Percentiles rank a stretch among this genome's conserved stretches.
Conservation (phyloP, 1,284 basidiomycete species). For the Butyriboletus appendiculatus region DNA sequence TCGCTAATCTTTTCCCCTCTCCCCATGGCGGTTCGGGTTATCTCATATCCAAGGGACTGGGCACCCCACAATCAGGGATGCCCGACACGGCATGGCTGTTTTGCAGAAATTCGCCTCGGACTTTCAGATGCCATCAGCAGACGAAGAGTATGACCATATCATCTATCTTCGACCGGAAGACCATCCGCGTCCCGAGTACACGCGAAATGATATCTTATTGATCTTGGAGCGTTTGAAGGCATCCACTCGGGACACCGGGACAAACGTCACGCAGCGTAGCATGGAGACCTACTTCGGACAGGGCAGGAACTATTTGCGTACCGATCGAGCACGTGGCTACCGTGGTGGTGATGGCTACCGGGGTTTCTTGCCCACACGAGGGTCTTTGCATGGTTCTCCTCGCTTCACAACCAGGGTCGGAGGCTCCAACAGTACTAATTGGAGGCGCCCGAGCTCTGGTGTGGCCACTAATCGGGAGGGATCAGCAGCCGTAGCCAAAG, state of each 20-base stretch:
- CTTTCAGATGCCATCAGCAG: slow-evolving; percentile 50
- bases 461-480: slow-evolving; percentile 13
- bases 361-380: slow-evolving; percentile 10
- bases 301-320: slow-evolving; percentile 11
- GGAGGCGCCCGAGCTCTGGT: slow-evolving; percentile 20
- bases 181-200: slow-evolving; percentile 48
- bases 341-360: slow-evolving; percentile 17
- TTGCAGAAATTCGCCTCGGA: slow-evolving; percentile 61
- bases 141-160: slow-evolving; percentile 64
- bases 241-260: slow-evolving; percentile 25
- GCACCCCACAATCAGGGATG: slow-evolving; percentile 69
- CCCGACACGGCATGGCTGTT: slow-evolving; percentile 54
- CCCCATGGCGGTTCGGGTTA: not conserved
- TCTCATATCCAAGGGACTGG: slow-evolving; percentile 46
- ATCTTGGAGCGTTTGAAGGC: slow-evolving; percentile 52
- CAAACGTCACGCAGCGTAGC: slow-evolving; percentile 5
- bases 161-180: slow-evolving; percentile 53
- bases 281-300: slow-evolving; percentile 8
- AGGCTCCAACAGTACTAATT: slow-evolving; percentile 15
- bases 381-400: slow-evolving; percentile 13
- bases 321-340: slow-evolving; percentile 26
- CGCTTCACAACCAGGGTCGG: slow-evolving; percentile 19
- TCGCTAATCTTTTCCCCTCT: slow-evolving; percentile 1
- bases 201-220: slow-evolving; percentile 48
- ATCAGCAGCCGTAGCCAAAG: slow-evolving; percentile 10